A percentile compares a stretch with the other conserved stretches of the same genome.
Evolutionary conservation across 345 rosid species (phyloP).

Genomic region (Aquilaria yunnanensis): DNA sequence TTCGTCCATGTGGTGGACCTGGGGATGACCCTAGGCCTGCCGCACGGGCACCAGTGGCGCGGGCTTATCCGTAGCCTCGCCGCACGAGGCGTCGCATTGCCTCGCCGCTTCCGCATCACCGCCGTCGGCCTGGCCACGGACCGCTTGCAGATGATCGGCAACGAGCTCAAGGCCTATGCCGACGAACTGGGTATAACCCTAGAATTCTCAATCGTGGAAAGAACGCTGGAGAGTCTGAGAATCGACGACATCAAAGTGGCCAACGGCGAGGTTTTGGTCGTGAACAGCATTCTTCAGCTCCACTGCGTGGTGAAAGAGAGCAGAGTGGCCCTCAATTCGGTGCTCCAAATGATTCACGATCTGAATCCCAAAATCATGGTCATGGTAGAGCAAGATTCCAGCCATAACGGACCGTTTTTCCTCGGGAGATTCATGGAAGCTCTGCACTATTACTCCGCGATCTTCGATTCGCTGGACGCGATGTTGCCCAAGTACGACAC

Average conservation of each 20-base stretch:
- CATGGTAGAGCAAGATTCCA: constrained; percentile 57
- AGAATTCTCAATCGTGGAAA: constrained; percentile 38
- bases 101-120: constrained; percentile 39
- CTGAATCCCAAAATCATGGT: constrained; percentile 46
- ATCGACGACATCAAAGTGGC: constrained; percentile 29
- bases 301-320: constrained; percentile 66
- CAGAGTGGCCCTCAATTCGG: constrained; percentile 52
- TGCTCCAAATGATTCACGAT: constrained; percentile 40
- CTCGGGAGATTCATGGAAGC: constrained; percentile 68
- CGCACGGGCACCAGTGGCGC: constrained; percentile 53
- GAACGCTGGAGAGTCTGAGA: constrained; percentile 39
- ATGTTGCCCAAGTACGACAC: constrained; percentile 61
- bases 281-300: constrained; percentile 58
- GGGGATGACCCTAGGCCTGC: constrained; percentile 59
- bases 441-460: constrained; percentile 53
- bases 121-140: constrained; percentile 33
- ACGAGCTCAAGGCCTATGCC: constrained; percentile 35
- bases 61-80: constrained; percentile 49
- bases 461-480: constrained; percentile 6
- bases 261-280: constrained; percentile 42
- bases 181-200: constrained; percentile 27
- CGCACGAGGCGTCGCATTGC: constrained; percentile 28
- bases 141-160: constrained; percentile 32
- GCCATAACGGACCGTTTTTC: constrained; percentile 64
- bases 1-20: constrained; percentile 60